These are phyloP conservation scores for Hericium coralloides DNA, from an alignment of 768 basidiomycete species.

Conservation along the genomic window DNA sequence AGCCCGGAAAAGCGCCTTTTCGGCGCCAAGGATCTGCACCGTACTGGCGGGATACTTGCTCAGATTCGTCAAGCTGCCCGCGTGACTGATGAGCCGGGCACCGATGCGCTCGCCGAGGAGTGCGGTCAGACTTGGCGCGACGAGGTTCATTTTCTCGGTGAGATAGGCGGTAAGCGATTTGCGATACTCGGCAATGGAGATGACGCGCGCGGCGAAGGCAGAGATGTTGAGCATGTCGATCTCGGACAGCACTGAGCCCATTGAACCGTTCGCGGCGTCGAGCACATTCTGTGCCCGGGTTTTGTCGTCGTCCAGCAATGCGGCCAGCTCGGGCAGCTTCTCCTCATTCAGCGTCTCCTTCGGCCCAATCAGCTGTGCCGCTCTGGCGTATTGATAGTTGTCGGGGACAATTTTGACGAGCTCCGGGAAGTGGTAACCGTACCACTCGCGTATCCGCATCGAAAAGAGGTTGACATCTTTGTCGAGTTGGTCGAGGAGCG, in stretches of 20 bases:
- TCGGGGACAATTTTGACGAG: slow-evolving; percentile 89
- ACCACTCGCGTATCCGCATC: slow-evolving; percentile 98
- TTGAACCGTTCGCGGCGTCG: slow-evolving; percentile 88
- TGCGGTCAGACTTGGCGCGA: slow-evolving; percentile 88
- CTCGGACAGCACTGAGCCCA: slow-evolving; percentile 87
- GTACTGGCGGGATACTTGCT: slow-evolving; percentile 98
- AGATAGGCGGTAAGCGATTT: slow-evolving; percentile 83
- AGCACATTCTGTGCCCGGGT: slow-evolving; percentile 88
- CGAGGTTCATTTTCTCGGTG: slow-evolving; percentile 94
- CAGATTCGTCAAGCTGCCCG: slow-evolving; percentile 91
- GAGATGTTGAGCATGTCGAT: slow-evolving; percentile 95
- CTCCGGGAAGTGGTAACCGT: slow-evolving; percentile 98
- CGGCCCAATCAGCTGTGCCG: slow-evolving; percentile 81
- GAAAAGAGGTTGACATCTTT: slow-evolving; percentile 99
- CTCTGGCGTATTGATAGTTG: slow-evolving; percentile 87
- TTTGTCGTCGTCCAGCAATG: slow-evolving; percentile 75
- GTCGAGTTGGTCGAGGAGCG: slow-evolving; percentile 96
- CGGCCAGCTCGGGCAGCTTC: slow-evolving; percentile 68
- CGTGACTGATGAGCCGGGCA: slow-evolving; percentile 89
- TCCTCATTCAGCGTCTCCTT: slow-evolving; percentile 76
- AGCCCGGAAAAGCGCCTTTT: slow-evolving; percentile 95
- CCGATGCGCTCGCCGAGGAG: slow-evolving; percentile 89
- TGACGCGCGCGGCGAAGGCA: slow-evolving; percentile 82
- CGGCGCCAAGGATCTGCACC: slow-evolving; percentile 95
- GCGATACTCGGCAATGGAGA: slow-evolving; percentile 90